Evolutionary conservation across 495 filamentous ascomycete genomes (phyloP).

Genomic region (Cercophora samala): DNA sequence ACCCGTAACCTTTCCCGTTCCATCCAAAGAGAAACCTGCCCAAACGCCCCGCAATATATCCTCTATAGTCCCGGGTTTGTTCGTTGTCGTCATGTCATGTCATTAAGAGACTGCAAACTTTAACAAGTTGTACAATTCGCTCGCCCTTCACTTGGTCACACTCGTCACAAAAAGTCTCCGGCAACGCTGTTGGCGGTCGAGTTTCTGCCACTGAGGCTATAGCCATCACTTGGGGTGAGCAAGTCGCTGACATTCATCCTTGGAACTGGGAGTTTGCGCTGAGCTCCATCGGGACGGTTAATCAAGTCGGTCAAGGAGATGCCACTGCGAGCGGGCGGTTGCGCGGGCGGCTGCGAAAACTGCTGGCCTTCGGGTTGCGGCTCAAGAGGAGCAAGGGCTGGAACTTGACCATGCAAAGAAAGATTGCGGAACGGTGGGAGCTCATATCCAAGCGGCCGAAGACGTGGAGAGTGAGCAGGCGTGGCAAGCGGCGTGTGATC

Average conservation of each 20-base stretch:
- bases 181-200: constrained; percentile 48
- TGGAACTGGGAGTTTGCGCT: constrained; percentile 88
- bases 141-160: neutral
- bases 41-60: constrained; percentile 27
- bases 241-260: constrained; percentile 89
- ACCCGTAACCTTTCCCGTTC: neutral
- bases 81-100: constrained; percentile 32
- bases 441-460: constrained; percentile 67
- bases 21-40: constrained; percentile 18
- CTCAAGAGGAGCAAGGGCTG: constrained; percentile 90
- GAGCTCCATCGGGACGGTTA: constrained; percentile 76
- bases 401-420: constrained; percentile 67
- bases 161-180: constrained; percentile 30
- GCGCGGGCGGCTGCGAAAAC: constrained; percentile 34
- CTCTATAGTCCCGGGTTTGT: constrained; percentile 24
- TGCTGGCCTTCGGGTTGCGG: constrained; percentile 58
- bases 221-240: constrained; percentile 63
- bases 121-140: neutral
- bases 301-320: constrained; percentile 91
- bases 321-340: constrained; percentile 52
- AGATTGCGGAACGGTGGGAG: constrained; percentile 87
- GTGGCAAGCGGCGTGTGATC: constrained; percentile 96
- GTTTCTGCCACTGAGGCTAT: constrained; percentile 48
- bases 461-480: constrained; percentile 88
- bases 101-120: constrained; percentile 17